phyloP scores from a whole-genome alignment of 1,139 yeast genomes.

The Pichia sp. region DNA sequence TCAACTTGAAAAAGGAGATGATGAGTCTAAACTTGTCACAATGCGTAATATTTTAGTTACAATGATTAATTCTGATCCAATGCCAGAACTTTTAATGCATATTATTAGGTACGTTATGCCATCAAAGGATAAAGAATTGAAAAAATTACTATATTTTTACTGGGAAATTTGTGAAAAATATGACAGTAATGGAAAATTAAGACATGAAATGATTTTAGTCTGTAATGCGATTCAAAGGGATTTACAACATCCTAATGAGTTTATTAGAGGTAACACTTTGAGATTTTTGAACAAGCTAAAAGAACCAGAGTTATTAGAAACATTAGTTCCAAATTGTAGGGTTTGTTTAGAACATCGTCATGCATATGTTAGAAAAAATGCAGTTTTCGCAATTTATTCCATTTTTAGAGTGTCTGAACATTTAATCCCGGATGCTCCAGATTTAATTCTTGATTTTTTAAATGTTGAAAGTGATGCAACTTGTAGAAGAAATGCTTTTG shows the following conservation, averaged over 20 bases:
- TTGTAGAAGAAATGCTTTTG: slow-evolving; percentile 93
- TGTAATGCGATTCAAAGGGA: slow-evolving; percentile 98
- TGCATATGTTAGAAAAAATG: slow-evolving; percentile 96
- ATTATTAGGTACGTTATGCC: slow-evolving; percentile 97
- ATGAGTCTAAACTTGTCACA: slow-evolving; percentile 79
- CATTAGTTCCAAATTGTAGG: slow-evolving; percentile 89
- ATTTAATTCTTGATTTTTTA: slow-evolving; percentile 67
- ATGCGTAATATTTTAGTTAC: slow-evolving; percentile 84
- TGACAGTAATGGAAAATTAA: slow-evolving; percentile 82
- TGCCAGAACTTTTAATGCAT: slow-evolving; percentile 96
- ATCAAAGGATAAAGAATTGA: slow-evolving; percentile 80
- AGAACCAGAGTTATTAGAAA: slow-evolving; percentile 92
- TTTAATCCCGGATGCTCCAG: slow-evolving; percentile 92
- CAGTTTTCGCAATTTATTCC: slow-evolving; percentile 83
- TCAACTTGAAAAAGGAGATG: slow-evolving; percentile 82
- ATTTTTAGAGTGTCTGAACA: slow-evolving; percentile 79
- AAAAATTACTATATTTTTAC: slow-evolving; percentile 87
- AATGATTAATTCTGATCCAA: slow-evolving; percentile 87
- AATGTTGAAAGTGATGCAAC: slow-evolving; percentile 85
- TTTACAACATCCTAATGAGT: slow-evolving; percentile 96
- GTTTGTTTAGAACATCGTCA: slow-evolving; percentile 93
- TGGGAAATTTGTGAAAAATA: slow-evolving; percentile 98
- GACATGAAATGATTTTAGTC: slow-evolving; percentile 97
- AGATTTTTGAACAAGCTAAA: slow-evolving; percentile 85
- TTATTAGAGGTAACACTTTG: slow-evolving; percentile 89